phyloP scores from a whole-genome alignment of 768 basidiomycete species.

The Botryobasidium botryosum region DNA sequence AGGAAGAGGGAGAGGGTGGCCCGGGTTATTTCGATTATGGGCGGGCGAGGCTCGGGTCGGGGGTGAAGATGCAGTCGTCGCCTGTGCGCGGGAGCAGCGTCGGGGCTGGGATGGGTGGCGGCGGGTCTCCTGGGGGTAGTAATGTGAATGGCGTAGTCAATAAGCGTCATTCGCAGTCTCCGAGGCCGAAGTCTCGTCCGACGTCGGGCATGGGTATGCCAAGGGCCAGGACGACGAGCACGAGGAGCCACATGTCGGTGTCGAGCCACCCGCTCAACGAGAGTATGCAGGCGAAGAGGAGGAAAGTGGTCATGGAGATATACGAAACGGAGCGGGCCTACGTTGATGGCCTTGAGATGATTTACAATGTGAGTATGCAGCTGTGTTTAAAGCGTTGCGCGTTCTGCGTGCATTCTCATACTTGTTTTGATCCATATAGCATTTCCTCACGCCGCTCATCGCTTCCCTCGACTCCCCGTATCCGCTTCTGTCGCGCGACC shows the following conservation, averaged over 20 bases:
- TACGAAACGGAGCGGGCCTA: slow-evolving; percentile 69
- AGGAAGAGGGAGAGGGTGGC: slow-evolving; percentile 23
- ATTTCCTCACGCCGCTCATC: slow-evolving; percentile 70
- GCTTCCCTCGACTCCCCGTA: slow-evolving; percentile 48
- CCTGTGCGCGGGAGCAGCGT: neutral
- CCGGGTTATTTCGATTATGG: neutral
- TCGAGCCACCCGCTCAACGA: slow-evolving; percentile 28
- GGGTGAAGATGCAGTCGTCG: slow-evolving; percentile 13
- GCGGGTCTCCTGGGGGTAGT: slow-evolving; percentile 14
- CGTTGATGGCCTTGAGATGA: slow-evolving; percentile 63
- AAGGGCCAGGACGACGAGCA: slow-evolving; percentile 27
- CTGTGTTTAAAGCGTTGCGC: neutral
- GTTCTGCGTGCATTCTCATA: slow-evolving; percentile 1
- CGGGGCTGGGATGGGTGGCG: neutral
- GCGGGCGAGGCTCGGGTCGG: too few relatives aligned
- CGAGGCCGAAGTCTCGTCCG: slow-evolving; percentile 2
- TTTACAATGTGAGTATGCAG: slow-evolving; percentile 50
- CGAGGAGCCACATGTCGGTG: slow-evolving; percentile 24
- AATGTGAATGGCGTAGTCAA: neutral
- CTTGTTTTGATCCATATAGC: slow-evolving; percentile 27
- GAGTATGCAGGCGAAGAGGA: slow-evolving; percentile 35
- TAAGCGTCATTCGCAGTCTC: neutral
- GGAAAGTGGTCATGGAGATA: slow-evolving; percentile 63
- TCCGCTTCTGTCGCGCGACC: slow-evolving; percentile 49
- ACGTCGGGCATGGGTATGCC: slow-evolving; percentile 18